Base-by-base conservation (phyloP, 495 filamentous ascomycete species). In the Hypoxylon subgilvum region DNA sequence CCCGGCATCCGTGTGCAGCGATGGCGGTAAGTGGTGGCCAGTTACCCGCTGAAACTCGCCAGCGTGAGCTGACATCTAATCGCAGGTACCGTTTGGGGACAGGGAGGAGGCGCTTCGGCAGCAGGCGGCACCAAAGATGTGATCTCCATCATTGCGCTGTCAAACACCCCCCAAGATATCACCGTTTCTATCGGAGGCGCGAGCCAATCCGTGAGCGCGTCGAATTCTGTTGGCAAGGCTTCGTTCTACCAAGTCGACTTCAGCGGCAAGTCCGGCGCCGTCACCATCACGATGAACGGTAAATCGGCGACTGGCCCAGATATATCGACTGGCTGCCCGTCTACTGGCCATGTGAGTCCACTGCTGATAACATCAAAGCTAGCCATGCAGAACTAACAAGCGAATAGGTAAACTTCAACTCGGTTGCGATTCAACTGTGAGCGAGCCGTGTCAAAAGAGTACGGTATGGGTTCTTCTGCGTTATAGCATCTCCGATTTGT, bases 191-290 rank as follows among this genome's bases (percentile, higher is more conserved):
- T 88, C 34, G 86, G 81, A 2, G 67, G 70, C 2, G 55, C 61
- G 1, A 60, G 66, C 10, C 71, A 75, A 30, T 75, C 71, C 1
- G 72, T 77, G 25, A 70, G 76, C 30, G 67, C 76, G 1, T 74
- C 64, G 0, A 52, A 39, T 6, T 49, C 66, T 1, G 57, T 61
- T 4, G 67, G 67, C 8, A 69, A 68, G 9, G 64, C 76, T 6
- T 83, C 79, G 0, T 74, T 87, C 48, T 84, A 84, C 39, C 75
- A 84, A 54, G 68, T 84, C 14, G 72, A 78, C 0, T 84, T 86
- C 54, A 70, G 72, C 44, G 73, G 76, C 3, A 65, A 71, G 22
- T 71, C 70, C 0, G 86, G 86, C 0, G 65, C 74, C 3, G 84
- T 86, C 2, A 76, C 65, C 10, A 68, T 88, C 22, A 73, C 68